Base-by-base conservation (phyloP, 169 alveolate genomes). In the Plasmodium cynomolgi region DNA sequence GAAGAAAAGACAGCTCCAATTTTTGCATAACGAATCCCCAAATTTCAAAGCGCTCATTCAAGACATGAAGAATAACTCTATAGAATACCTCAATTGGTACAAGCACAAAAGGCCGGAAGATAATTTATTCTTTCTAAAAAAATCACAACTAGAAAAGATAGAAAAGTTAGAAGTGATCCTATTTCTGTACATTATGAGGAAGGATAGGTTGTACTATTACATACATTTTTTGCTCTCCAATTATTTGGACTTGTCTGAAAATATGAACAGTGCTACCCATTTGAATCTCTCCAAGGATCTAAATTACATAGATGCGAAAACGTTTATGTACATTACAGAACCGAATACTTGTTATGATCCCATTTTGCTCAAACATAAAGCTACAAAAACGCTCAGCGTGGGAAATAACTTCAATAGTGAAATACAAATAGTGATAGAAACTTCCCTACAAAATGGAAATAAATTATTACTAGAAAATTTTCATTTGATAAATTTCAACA, bases 391-490 rank as follows among this genome's bases (percentile, higher is more conserved):
- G 17, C 31, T 84, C 33, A 84, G 93, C 72, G 91, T 84, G 9
- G 93, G 93, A 1, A 92, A 92, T 41, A 92, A 92, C 72, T 81
- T 92, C 37, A 84, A 92, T 62, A 92, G 41, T 84, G 83, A 84
- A 62, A 92, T 81, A 17, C 93, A 92, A 92, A 84, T 92, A 62
- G 13, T 82, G 13, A 92, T 92, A 15, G 93, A 92, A 92, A 84
- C 93, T 11, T 84, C 93, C 1, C 26, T 92, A 34, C 93, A 92
- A 26, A 92, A 92, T 72, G 93, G 93, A 20, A 84, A 77, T 68
- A 92, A 84, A 81, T 75, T 84, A 56, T 58, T 92, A 92, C 50
- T 84, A 77, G 93, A 92, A 68, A 92, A 92, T 84, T 26, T 84
- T 7, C 86, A 92, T 54, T 68, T 92, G 74, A 92, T 84, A 20